Base-by-base conservation (phyloP, 345 rosid species). In the Brassica cretica region DNA sequence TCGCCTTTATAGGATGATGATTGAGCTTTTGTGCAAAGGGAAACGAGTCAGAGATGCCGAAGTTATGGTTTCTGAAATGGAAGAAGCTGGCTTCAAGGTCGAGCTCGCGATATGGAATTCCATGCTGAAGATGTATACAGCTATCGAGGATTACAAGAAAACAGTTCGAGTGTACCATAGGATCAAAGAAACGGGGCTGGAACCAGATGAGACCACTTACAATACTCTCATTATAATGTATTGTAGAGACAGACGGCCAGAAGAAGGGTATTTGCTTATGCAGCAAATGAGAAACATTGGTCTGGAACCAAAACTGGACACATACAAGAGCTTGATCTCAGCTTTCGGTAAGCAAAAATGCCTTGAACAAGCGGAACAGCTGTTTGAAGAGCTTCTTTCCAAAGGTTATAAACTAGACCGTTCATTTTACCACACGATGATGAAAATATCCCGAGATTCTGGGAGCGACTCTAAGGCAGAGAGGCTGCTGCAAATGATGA, bases 311-410 rank as follows among this genome's bases (percentile, higher is more conserved):
- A 91, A 84, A 84, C 80, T 92, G 81, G 93, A 88, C 85, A 89
- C 98, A 16, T 90, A 88, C 85, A 94, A 94, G 81, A 94, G 99
- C 82, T 84, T 94, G 84, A 91, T 94, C 82, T 83, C 97, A n/a
- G 93, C 97, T 55, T 87, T 87, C 78, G 97, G 91, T 78, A 92
- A 89, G 88, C 89, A 83, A 84, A 86, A 85, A 83, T 74, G 82
- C 76, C 73, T 87, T 46, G 88, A 81, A 71, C 90, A 91, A 78
- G 97, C 97, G 51, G 98, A 94, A 86, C 89, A 85, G 61, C 80
- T 92, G 69, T 94, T 94, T 71, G 82, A 84, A n/a, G 92, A 85
- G 78, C 79, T 94, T 84, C 80, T 69, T 58, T 86, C 87, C 3
- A 88, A 85, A 68, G 94, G 92, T 37, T 79, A 68, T 79, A 94